A percentile compares a stretch with the other conserved stretches of the same genome.
Evolutionary conservation across 768 basidiomycete species (phyloP).

Genomic region (Collybiopsis luxurians): DNA sequence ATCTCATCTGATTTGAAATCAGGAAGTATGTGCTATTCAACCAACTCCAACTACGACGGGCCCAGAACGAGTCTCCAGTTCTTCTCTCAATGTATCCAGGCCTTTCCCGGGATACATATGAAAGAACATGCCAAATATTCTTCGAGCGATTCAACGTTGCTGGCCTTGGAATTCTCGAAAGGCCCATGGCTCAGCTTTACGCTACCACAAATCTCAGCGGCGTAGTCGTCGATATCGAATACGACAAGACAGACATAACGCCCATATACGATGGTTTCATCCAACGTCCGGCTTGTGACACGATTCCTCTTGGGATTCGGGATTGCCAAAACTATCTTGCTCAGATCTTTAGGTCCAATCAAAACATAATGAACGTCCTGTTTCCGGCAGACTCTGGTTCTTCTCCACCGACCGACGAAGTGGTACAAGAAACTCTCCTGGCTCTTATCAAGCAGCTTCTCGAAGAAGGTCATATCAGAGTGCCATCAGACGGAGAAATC

Average conservation of each 20-base stretch:
- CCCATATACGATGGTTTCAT: constrained; percentile 76
- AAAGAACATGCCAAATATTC: constrained; percentile 78
- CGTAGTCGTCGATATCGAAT: constrained; percentile 79
- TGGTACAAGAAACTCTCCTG: constrained; percentile 48
- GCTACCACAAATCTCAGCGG: constrained; percentile 70
- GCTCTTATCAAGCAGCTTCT: constrained; percentile 66
- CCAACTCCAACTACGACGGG: constrained; percentile 70
- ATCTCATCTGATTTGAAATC: constrained; percentile 6
- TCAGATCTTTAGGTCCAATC: constrained; percentile 66
- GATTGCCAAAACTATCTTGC: constrained; percentile 80
- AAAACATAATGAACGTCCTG: constrained; percentile 55
- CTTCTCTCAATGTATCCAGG: constrained; percentile 68
- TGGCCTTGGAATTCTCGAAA: constrained; percentile 76
- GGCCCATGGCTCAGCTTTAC: constrained; percentile 83
- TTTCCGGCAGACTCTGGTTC: constrained; percentile 48
- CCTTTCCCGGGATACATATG: constrained; percentile 64
- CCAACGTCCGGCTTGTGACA: constrained; percentile 48
- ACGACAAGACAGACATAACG: constrained; percentile 71
- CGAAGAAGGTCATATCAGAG: constrained; percentile 63
- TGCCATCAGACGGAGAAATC: constrained; percentile 74
- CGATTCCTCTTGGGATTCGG: constrained; percentile 61
- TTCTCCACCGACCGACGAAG: constrained; percentile 39
- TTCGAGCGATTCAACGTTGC: constrained; percentile 93
- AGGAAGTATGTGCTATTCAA: constrained; percentile 87
- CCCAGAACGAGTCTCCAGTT: constrained; percentile 86